Evolutionary conservation across 345 rosid genomes (phyloP).

Genomic region (Gossypium bickii): DNA sequence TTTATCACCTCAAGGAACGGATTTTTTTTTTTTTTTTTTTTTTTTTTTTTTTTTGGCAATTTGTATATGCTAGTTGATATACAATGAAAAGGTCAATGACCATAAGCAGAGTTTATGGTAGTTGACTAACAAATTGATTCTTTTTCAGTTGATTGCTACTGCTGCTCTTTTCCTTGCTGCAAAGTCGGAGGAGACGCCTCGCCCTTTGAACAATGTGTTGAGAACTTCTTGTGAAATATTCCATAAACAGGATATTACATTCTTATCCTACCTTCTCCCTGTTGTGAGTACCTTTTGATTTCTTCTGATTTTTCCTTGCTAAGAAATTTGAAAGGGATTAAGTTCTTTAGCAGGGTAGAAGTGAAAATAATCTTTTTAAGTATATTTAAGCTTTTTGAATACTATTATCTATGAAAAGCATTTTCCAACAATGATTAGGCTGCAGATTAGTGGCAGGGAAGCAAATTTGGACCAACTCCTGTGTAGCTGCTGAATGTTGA

Average conservation of each 20-base stretch:
- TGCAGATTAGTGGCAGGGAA: not conserved
- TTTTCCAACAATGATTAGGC: not conserved
- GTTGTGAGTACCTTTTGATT: conserved; percentile 40
- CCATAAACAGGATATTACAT: conserved; percentile 60
- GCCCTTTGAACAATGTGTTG: conserved; percentile 59
- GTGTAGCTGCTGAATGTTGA: not conserved
- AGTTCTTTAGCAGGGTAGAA: not conserved
- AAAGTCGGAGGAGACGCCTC: conserved; percentile 80
- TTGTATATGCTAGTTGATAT: not conserved
- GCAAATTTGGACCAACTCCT: not conserved
- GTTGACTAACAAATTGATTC: conserved; percentile 6
- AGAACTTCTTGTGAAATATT: conserved; percentile 53
- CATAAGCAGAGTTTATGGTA: not conserved
- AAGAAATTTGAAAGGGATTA: not conserved
- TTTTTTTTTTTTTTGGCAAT: not conserved
- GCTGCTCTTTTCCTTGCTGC: conserved; percentile 79
- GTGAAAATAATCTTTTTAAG: not conserved
- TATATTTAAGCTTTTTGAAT: not conserved
- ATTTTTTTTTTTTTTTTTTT: not conserved
- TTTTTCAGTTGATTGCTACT: conserved; percentile 62
- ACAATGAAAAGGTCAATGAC: conserved; percentile 3
- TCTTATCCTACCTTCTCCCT: conserved; percentile 59
- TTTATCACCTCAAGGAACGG: not conserved
- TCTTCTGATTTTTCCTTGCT: conserved; percentile 1
- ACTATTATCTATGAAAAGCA: not conserved